Conservation (phyloP, 176 grass and related monocot species). For the Musa itinerans region DNA sequence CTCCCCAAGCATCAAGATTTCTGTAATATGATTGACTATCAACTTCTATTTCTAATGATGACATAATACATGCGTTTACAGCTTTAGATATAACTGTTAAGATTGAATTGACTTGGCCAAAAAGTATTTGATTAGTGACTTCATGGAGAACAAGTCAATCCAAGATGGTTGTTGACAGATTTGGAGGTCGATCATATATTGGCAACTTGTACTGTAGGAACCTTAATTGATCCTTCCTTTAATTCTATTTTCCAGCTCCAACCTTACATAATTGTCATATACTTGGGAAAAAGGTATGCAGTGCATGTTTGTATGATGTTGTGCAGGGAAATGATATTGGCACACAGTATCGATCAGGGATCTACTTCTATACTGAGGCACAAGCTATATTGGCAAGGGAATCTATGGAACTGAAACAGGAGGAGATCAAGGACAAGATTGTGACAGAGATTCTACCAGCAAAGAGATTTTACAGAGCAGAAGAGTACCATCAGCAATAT, state of each 20-base stretch:
- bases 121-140: neutral
- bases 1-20: neutral
- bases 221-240: neutral
- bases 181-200: neutral
- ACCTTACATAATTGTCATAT: too few relatives aligned
- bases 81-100: neutral
- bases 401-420: constrained; percentile 53
- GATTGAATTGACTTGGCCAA: neutral
- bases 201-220: neutral
- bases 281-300: too few relatives aligned
- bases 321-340: constrained; percentile 71
- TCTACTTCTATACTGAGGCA: constrained; percentile 84
- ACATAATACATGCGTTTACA: neutral
- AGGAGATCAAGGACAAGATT: constrained; percentile 42
- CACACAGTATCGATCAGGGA: constrained; percentile 92
- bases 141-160: too few relatives aligned
- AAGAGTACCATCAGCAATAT: constrained; percentile 87
- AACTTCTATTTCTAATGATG: neutral
- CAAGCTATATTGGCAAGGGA: constrained; percentile 48
- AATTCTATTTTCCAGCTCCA: constrained; percentile 18
- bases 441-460: constrained; percentile 81
- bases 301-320: neutral
- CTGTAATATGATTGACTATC: neutral
- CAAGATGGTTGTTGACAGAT: neutral
- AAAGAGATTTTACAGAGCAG: constrained; percentile 57